Percentiles rank a stretch among this genome's conserved stretches.
phyloP scores from a whole-genome alignment of 2,329 filamentous ascomycete species.

The Claviceps humidiphila region DNA sequence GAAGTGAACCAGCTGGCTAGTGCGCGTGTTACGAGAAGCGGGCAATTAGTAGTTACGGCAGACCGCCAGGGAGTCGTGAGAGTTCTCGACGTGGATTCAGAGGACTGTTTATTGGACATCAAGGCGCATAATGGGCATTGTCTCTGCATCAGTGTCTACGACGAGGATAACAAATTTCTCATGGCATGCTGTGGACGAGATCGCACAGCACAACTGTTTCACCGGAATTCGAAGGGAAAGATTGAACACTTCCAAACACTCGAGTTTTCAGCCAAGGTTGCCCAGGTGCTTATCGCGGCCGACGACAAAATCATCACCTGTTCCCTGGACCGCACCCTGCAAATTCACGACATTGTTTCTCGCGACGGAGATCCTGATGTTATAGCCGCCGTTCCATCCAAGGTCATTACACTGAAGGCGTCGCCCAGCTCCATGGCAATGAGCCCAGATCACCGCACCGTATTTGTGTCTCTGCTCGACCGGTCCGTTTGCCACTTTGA shows the following conservation, averaged over 20 bases:
- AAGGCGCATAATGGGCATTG: conserved; percentile 83
- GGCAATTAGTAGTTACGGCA: conserved; percentile 61
- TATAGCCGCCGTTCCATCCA: conserved; percentile 64
- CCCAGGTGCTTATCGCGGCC: conserved; percentile 58
- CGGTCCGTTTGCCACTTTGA: conserved; percentile 49
- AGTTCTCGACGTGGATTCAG: conserved; percentile 50
- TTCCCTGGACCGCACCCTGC: conserved; percentile 76
- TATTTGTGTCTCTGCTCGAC: conserved; percentile 48
- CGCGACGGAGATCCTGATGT: conserved; percentile 51
- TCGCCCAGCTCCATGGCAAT: conserved; percentile 77
- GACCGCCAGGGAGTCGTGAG: conserved; percentile 77
- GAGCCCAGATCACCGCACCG: conserved; percentile 43
- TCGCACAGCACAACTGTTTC: conserved; percentile 86
- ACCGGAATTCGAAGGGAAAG: conserved; percentile 36
- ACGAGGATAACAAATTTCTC: conserved; percentile 46
- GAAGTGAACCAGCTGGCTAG: conserved; percentile 45
- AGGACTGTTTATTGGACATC: conserved; percentile 51
- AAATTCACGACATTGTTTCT: conserved; percentile 65
- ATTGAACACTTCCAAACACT: conserved; percentile 83
- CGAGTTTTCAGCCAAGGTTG: conserved; percentile 82
- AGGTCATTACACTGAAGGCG: conserved; percentile 69
- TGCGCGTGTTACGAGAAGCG: conserved; percentile 46
- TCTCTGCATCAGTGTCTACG: conserved; percentile 63
- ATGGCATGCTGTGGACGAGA: conserved; percentile 79
- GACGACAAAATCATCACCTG: conserved; percentile 69